Conservation (phyloP, 371 early-diverging fungal genomes). For the Mucor racemosus region DNA sequence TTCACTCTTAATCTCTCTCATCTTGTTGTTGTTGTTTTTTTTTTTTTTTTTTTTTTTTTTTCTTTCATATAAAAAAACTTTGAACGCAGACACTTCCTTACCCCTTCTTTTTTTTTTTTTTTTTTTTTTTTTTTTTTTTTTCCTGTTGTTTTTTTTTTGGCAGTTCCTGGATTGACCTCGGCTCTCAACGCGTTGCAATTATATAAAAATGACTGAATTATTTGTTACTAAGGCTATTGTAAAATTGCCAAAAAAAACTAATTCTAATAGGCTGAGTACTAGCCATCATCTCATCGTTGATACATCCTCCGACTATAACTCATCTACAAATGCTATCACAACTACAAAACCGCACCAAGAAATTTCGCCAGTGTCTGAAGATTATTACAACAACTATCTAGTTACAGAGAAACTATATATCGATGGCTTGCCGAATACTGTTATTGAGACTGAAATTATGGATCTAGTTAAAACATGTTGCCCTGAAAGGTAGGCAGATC, state of each 20-base stretch:
- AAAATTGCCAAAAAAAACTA: constrained; percentile 26
- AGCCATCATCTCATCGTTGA: constrained; percentile 8
- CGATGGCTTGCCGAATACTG: constrained; percentile 26
- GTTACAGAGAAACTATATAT: constrained; percentile 26
- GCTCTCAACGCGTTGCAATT: constrained; percentile 1
- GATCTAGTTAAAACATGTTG: constrained; percentile 35
- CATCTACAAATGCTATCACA: background rate
- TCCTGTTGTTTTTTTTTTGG: constrained; percentile 1
- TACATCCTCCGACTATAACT: constrained; percentile 1
- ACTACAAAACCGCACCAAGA: background rate
- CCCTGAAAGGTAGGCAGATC: constrained; percentile 33
- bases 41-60: background rate
- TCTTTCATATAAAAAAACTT: background rate
- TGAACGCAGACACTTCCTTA: constrained; percentile 3
- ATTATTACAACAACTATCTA: constrained; percentile 6
- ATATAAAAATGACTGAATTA: constrained; percentile 16
- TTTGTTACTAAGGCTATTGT: constrained; percentile 22
- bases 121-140: constrained; percentile 10
- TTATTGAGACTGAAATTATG: constrained; percentile 40
- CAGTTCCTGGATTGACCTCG: background rate
- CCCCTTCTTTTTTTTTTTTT: constrained; percentile 13
- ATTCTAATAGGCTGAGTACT: constrained; percentile 4
- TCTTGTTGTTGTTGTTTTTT: no score
- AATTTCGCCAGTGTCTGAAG: background rate
- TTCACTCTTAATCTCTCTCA: background rate